phyloP scores from a whole-genome alignment of 2,329 filamentous ascomycete genomes.

The Epichloe scottii region DNA sequence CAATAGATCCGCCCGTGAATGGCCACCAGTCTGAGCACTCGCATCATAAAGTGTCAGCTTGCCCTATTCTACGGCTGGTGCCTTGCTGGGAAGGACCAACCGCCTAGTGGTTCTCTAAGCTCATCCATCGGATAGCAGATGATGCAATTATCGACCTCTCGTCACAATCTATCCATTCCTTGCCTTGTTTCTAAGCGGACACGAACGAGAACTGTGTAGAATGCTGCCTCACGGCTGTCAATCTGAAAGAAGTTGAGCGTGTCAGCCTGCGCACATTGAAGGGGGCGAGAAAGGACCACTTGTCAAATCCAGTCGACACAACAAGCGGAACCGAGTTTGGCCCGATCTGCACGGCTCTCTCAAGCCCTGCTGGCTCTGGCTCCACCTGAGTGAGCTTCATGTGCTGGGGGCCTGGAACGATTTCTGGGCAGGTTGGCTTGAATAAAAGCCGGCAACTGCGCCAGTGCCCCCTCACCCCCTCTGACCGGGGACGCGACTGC shows the following conservation, averaged over 20 bases:
- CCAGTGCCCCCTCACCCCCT: not conserved
- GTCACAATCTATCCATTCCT: too few species aligned
- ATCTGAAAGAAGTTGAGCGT: too few species aligned
- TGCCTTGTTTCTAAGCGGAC: too few species aligned
- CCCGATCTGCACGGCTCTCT: slow-evolving; percentile 8
- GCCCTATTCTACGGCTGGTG: not conserved
- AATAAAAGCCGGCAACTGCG: not conserved
- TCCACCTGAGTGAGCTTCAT: not conserved
- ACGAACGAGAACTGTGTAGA: too few species aligned
- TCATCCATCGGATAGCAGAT: too few species aligned
- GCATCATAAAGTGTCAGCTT: not conserved
- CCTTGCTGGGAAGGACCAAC: not conserved
- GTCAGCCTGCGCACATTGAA: too few species aligned
- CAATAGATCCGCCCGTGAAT: not conserved
- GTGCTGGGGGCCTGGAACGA: not conserved
- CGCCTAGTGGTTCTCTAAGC: too few species aligned
- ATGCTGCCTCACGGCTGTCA: too few species aligned
- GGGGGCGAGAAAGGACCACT: not conserved
- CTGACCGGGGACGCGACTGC: not conserved
- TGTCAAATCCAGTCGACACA: not conserved
- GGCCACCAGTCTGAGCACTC: not conserved
- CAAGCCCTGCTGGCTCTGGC: slow-evolving; percentile 3
- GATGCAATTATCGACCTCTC: too few species aligned
- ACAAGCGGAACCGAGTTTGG: slow-evolving; percentile 8
- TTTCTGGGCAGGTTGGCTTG: not conserved